Conservation (phyloP, 305 asterid genomes). For the Rubia tinctorum region DNA sequence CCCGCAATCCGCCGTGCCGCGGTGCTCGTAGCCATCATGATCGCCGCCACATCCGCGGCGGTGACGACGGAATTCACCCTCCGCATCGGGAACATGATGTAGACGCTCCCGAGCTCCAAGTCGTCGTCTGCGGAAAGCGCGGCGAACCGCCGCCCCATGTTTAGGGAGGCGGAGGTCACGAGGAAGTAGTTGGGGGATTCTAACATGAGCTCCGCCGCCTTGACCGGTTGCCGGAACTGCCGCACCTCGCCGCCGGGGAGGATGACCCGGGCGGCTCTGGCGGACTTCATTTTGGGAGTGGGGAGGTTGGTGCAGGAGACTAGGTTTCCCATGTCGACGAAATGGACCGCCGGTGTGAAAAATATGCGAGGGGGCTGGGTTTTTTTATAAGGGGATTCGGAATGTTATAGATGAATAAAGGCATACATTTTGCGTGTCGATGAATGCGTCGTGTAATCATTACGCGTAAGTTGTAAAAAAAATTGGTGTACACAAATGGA, state of each 20-base stretch:
- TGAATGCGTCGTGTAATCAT: neutral
- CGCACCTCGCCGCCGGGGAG: constrained; percentile 76
- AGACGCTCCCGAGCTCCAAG: constrained; percentile 58
- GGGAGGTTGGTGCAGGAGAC: constrained; percentile 18
- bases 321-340: constrained; percentile 24
- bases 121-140: constrained; percentile 80
- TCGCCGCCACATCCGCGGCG: constrained; percentile 66
- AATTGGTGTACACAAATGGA: neutral
- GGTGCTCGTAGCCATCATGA: constrained; percentile 49
- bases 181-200: constrained; percentile 58
- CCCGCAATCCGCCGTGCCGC: constrained; percentile 55
- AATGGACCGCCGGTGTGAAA: neutral
- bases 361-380: neutral
- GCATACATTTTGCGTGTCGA: constrained; percentile 12
- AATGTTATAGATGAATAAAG: neutral
- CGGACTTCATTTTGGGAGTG: constrained; percentile 19
- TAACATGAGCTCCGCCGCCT: constrained; percentile 93
- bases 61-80: constrained; percentile 58
- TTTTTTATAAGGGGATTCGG: neutral
- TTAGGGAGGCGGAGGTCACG: constrained; percentile 51
- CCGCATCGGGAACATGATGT: constrained; percentile 69
- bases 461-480: neutral
- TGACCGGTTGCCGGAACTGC: constrained; percentile 56
- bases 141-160: constrained; percentile 55
- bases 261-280: constrained; percentile 59